Evolutionary conservation across 2,329 filamentous ascomycete genomes (phyloP), one percentile per base, ranked within the genome.

Genomic region (Trichoderma atroviride): DNA sequence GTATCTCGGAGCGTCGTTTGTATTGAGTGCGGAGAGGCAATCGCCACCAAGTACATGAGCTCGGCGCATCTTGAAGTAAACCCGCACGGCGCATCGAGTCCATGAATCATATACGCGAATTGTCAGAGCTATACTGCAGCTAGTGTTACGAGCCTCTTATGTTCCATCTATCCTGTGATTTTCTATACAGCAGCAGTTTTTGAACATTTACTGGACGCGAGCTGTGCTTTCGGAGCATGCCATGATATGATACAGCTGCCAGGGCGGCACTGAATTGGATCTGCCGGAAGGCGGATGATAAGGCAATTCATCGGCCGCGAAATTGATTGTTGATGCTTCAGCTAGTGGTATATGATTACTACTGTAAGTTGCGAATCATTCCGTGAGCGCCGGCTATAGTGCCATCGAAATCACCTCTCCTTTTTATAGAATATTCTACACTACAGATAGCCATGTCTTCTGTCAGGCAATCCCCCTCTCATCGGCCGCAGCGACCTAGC

Each of bases 381-480:
- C 35, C 19, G 55, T 37, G 55, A 58, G n/a, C 10, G 5, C 55
- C 55, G 11, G 24, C 13, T 16, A 50, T 16, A 50, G 52, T 13
- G 22, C 22, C 31, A 35, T 37, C 9, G 5, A 24, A 24, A 22
- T 19, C 11, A 31, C 16, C 14, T 24, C 19, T 19, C 27, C n/a
- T 24, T 24, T 13, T 47, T 13, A 33, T 57, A 35, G 53, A n/a
- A n/a, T 29, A 33, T 19, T 19, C 52, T 29, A 33, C 33, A 22
- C 27, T 47, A 24, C 47, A 27, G 2, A 29, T 19, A 24, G n/a
- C 9, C 16, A 35, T 47, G 14, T 37, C 40, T 70, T 75, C 71
- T 73, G 75, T 68, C 74, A 80, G 80, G 79, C 77, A 77, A 73
- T 74, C 75, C 73, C 77, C 75, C 71, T 74, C 77, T 74, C 77